A percentile compares a stretch with the other conserved stretches of the same genome.
Conservation (phyloP, 257 asterid species). For the Henckelia pumila region DNA sequence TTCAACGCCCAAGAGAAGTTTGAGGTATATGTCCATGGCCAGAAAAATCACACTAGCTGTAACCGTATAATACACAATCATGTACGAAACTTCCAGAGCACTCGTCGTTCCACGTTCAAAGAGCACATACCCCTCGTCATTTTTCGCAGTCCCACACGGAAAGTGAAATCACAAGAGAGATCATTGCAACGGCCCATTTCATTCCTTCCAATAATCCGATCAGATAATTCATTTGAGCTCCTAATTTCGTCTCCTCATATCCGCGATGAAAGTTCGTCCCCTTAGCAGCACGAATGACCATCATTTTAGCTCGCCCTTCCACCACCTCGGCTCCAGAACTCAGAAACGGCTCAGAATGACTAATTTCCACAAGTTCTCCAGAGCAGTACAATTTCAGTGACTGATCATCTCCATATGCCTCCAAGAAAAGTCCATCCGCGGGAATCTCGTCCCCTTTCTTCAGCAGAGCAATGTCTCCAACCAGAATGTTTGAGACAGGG, state of each 20-base stretch:
- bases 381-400: constrained; percentile 12
- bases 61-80: not conserved
- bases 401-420: constrained; percentile 16
- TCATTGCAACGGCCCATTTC: not conserved
- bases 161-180: not conserved
- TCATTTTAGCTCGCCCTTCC: constrained; percentile 14
- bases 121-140: not conserved
- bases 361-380: not conserved
- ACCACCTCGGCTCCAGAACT: constrained; percentile 9
- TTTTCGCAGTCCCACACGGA: not conserved
- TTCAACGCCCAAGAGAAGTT: too few species aligned
- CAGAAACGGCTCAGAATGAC: constrained; percentile 19
- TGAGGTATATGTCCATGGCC: too few species aligned
- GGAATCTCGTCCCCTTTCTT: constrained; percentile 29
- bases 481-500: not conserved
- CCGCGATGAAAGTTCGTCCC: constrained; percentile 9
- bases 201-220: not conserved
- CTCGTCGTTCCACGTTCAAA: not conserved
- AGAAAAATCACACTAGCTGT: too few species aligned
- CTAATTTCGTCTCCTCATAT: not conserved
- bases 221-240: not conserved
- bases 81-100: not conserved
- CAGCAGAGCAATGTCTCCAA: constrained; percentile 15
- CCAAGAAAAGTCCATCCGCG: constrained; percentile 24
- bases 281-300: constrained; percentile 14